Evolutionary conservation across 352 stramenopile species (phyloP), one percentile per base, ranked within the genome.

Genomic region (Phytophthora crassamura): DNA sequence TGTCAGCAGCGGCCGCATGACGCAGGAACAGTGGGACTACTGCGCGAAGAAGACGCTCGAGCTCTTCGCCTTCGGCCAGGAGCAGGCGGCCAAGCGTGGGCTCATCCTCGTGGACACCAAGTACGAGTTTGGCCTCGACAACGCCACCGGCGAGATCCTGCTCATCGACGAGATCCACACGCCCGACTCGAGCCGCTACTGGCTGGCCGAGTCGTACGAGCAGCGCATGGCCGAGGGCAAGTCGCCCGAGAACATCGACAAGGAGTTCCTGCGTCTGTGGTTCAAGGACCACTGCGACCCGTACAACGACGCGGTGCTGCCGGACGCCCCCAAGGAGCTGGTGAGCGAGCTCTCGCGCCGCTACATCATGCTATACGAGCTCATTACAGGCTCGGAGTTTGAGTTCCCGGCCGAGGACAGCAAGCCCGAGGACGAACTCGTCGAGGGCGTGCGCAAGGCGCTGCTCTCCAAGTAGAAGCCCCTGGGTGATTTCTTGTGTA

Each of bases 21-120:
- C 87, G 11, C 84, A 98, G 70, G 82, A 93, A 59, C 96, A 99
- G 75, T 99, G 97, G 88, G 94, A 99, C 61, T 93, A 97, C 57
- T 99, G 97, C 74, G 75, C 81, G 53, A 72, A 90, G 50, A 97
- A 98, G 49, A 84, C 97, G 15, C 79, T 99, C 33, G 89, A 94
- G 67, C 83, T 99, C 4, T 95, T 95, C 56, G 88, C 84, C 6
- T 98, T 97, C 59, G 96, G 96, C 12, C 96, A 99, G 74, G 72
- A 95, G 61, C 79, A 98, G 60, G 97, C 97, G 0, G 75, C 84
- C 9, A 72, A 93, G 62, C 87, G 93, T 34, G 98, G 98, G 8
- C 80, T 99, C 30, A 98, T 99, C 62, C 84, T 99, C 6, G 98
- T 99, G 8, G 98, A 99, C 84, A 99, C 98, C 36, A 99, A 99